These are phyloP conservation scores for Alternaria incomplexa DNA, from an alignment of 2,329 filamentous ascomycete genomes.

Conservation along the genomic window DNA sequence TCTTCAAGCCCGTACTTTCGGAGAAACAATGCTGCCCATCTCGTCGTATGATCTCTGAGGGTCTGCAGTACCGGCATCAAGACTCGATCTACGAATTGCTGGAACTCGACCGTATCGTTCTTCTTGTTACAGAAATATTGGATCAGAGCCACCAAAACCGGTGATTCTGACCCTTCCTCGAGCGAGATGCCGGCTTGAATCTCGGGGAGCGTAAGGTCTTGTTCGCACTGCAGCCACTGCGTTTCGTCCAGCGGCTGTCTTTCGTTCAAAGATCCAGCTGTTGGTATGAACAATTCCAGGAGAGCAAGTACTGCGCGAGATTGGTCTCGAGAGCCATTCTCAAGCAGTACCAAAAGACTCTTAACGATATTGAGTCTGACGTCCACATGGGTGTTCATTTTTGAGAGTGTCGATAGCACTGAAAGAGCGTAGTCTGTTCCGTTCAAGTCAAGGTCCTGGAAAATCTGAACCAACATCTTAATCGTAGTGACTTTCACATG, in stretches of 20 bases:
- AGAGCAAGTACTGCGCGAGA: slow-evolving; percentile 24
- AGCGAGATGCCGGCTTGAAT: background rate
- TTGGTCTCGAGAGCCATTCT: background rate
- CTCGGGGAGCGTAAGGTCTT: slow-evolving; percentile 15
- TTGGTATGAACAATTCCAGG: slow-evolving; percentile 39
- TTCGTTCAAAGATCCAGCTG: slow-evolving; percentile 47
- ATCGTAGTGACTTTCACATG: slow-evolving; percentile 52
- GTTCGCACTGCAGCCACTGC: slow-evolving; percentile 40
- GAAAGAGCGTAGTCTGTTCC: slow-evolving; percentile 35
- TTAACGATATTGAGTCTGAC: slow-evolving; percentile 43
- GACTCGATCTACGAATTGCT: slow-evolving; percentile 23
- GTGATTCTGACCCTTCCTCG: slow-evolving; percentile 7
- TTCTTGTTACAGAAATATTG: background rate
- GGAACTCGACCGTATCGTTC: background rate
- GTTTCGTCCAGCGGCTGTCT: slow-evolving; percentile 32
- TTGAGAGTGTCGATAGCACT: slow-evolving; percentile 39
- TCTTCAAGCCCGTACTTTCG: slow-evolving; percentile 25
- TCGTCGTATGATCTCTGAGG: slow-evolving; percentile 23
- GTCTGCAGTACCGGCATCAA: slow-evolving; percentile 22
- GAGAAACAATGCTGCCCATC: slow-evolving; percentile 34
- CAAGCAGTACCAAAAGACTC: slow-evolving; percentile 42
- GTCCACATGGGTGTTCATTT: slow-evolving; percentile 45
- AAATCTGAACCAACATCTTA: slow-evolving; percentile 51
- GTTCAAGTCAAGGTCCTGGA: slow-evolving; percentile 43
- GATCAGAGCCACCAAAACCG: slow-evolving; percentile 14